Conservation (phyloP, 768 basidiomycete species). For the Scleroderma citrinum region DNA sequence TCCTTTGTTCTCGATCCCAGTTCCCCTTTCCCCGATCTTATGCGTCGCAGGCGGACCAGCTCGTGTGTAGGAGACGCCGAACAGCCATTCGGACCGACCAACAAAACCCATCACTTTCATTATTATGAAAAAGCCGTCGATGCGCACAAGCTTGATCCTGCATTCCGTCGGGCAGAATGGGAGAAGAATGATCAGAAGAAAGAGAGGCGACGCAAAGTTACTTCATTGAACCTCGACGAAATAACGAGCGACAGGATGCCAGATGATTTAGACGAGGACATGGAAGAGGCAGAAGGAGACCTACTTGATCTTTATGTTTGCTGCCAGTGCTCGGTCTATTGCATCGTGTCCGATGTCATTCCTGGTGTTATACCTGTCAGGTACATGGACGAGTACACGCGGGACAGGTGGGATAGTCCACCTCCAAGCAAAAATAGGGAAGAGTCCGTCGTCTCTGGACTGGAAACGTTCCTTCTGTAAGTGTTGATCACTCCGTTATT, state of each 20-base stretch:
- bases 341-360: slow-evolving; percentile 62
- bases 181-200: slow-evolving; percentile 45
- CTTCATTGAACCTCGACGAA: slow-evolving; percentile 31
- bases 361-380: slow-evolving; percentile 66
- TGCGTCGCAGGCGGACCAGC: slow-evolving; percentile 39
- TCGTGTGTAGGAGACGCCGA: slow-evolving; percentile 52
- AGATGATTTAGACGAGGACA: slow-evolving; percentile 27
- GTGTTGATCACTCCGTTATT: slow-evolving; percentile 18
- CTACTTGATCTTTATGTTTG: slow-evolving; percentile 76
- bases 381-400: slow-evolving; percentile 55
- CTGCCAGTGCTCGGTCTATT: slow-evolving; percentile 77
- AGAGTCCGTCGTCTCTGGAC: slow-evolving; percentile 46
- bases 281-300: slow-evolving; percentile 42
- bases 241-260: slow-evolving; percentile 16
- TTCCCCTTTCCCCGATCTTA: slow-evolving; percentile 49
- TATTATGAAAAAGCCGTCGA: slow-evolving; percentile 66
- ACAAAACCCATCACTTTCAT: slow-evolving; percentile 81
- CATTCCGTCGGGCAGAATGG: slow-evolving; percentile 57
- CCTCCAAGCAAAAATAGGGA: slow-evolving; percentile 47
- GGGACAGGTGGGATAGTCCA: slow-evolving; percentile 59
- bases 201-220: slow-evolving; percentile 48
- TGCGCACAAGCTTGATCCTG: slow-evolving; percentile 58
- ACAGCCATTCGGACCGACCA: slow-evolving; percentile 40
- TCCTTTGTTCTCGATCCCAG: slow-evolving; percentile 41
- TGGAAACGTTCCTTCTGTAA: slow-evolving; percentile 67